A percentile compares a stretch with the other conserved stretches of the same genome.
These are phyloP conservation scores for Neofusicoccum umdonicola DNA, from an alignment of 2,329 filamentous ascomycete species.

Conservation along the genomic window DNA sequence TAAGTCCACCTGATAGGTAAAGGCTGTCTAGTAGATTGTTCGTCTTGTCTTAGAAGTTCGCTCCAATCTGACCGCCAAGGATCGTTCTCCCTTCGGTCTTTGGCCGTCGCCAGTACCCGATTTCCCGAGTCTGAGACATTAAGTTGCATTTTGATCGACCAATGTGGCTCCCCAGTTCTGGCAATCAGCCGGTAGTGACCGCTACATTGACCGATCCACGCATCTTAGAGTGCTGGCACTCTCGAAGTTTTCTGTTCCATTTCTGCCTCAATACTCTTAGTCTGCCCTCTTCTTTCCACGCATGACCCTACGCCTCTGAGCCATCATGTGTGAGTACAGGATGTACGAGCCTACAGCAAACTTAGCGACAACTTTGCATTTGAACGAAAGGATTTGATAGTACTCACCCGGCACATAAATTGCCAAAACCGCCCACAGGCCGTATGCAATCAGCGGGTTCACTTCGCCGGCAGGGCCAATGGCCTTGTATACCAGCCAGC, in stretches of 20 bases:
- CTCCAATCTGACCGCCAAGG: too few species aligned
- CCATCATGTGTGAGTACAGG: conserved; percentile 92
- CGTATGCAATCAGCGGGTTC: conserved; percentile 54
- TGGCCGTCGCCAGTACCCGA: too few species aligned
- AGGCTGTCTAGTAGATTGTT: too few species aligned
- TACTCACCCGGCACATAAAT: conserved; percentile 77
- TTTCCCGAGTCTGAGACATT: too few species aligned
- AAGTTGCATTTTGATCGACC: too few species aligned
- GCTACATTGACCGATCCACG: too few species aligned
- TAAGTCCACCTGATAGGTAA: too few species aligned
- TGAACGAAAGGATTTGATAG: background rate
- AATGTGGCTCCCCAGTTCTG: too few species aligned
- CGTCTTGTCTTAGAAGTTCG: too few species aligned
- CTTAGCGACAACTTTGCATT: background rate
- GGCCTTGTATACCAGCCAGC: conserved; percentile 71
- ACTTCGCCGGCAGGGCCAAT: conserved; percentile 56
- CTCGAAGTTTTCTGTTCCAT: background rate
- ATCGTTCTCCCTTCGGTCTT: too few species aligned
- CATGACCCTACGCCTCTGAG: conserved; percentile 78
- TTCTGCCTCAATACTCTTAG: background rate
- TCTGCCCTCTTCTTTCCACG: conserved; percentile 56
- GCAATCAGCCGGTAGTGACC: too few species aligned
- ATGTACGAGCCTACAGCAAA: conserved; percentile 66
- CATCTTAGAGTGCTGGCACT: background rate
- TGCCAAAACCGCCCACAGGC: conserved; percentile 63